Base-by-base conservation (phyloP, 495 filamentous ascomycete genomes). In the Penicillium goetzii region DNA sequence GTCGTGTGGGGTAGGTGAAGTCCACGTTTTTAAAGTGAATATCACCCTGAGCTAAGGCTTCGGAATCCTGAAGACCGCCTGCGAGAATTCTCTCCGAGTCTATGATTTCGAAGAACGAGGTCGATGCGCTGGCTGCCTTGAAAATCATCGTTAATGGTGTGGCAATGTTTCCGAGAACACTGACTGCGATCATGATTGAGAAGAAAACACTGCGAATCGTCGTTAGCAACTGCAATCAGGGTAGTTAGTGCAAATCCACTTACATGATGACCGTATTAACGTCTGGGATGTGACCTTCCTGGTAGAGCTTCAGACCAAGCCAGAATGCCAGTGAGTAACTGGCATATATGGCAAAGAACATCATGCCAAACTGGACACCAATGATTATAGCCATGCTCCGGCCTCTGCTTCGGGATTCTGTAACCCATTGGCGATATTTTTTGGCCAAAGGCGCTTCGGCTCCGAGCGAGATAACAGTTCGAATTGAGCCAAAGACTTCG, bases 241-340 rank as follows among this genome's bases (percentile, higher is more conserved):
- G 21, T n/a, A 41, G 15, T n/a, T 9, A 47, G 0, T 11, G 21
- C 19, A 21, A 25, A 12, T 47, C 3, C 9, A 23, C 43, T 25
- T 47, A 47, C 43, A 47, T 23, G 43, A 47, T 47, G 10, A 47
- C 43, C 10, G 43, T 47, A 23, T 47, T 47, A 3, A 47, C 43
- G 19, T 14, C 25, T 14, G 19, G 3, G 4, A 47, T 47, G 21
- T 47, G 43, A 47, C 19, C 43, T 21, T 47, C 43, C 8, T 10
- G 43, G 21, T 23, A 47, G 19, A 47, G 43, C 43, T 47, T 47
- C 43, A 47, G 21, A 0, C 43, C 43, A 47, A 47, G 43, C 43
- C 43, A 47, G 11, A 47, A 47, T 0, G 43, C 43, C 10, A 47
- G 43, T 23, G 43, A 47, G 12, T 47, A 47, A 14, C 43, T 47